Base-by-base conservation (phyloP, 176 grass and related monocot species). In the Juncus inflexus region DNA sequence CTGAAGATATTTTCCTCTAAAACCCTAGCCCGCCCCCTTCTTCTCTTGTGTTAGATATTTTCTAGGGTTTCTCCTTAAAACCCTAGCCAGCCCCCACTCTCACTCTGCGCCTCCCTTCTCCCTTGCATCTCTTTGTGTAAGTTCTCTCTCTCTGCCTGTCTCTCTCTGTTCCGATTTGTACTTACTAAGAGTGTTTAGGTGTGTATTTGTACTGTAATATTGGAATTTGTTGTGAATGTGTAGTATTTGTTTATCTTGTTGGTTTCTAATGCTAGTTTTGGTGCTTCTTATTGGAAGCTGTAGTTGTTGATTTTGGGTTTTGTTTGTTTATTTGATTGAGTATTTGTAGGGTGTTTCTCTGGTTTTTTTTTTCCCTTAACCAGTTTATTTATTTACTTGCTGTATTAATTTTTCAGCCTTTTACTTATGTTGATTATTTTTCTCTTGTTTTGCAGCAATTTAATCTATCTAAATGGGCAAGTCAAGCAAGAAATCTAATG, bases 401-500 rank as follows among this genome's bases (percentile, higher is more conserved):
- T 35, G 5, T 16, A 50, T 12, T n/a, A 9, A 2, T 51, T 66
- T 66, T 45, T 50, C 3, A 8, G 9, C 7, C 4, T 51, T 7
- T 35, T 35, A 10, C 38, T 35, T 35, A 40, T 62, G 28, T 62
- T 35, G 6, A 39, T 4, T 15, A 10, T 69, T 52, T 69, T 56
- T 5, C 15, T 38, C 9, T n/a, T n/a, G 8, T 69, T 52, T 69
- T 51, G 6, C 14, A 36, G 65, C 15, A 36, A 51, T 69, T 53
- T 65, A 47, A 40, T 40, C 9, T 41, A 47, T 15, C 38, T 63
- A 65, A 16, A 90, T 90, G 82, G 86, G 82, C 38, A 85, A 85
- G 82, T 12, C 65, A 1, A 79, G 70, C 82, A 90, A 85, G 81
- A 85, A 85, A 51, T 62, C 52, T 35, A 52, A 76, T 64, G 15